Evolutionary conservation across 306 rosid species (phyloP).

Genomic region (Rosa chinensis): DNA sequence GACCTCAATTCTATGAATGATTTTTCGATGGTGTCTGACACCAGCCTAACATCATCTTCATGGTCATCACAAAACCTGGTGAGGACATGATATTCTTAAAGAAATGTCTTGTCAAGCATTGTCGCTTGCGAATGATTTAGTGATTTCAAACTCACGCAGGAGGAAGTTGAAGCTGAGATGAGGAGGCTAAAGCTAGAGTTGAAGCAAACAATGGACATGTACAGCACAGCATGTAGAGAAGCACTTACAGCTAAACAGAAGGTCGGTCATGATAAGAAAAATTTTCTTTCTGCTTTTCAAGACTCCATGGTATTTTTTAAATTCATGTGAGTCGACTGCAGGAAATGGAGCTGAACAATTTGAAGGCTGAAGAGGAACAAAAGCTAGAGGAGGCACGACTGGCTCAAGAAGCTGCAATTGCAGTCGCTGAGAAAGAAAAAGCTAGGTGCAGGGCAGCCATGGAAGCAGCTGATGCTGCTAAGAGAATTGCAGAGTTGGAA

Average conservation of each 20-base stretch:
- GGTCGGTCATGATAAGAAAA: conserved; percentile 31
- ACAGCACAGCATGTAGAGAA: conserved; percentile 73
- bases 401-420: conserved; percentile 70
- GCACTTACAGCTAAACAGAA: conserved; percentile 71
- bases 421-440: conserved; percentile 76
- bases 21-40: conserved; percentile 50
- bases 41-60: conserved; percentile 52
- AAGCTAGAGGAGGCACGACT: conserved; percentile 64
- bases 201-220: conserved; percentile 94
- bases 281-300: background rate
- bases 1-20: conserved; percentile 41
- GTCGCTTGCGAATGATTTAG: background rate
- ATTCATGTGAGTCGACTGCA: conserved; percentile 19
- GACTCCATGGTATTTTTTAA: background rate
- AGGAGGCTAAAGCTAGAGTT: conserved; percentile 85
- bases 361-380: conserved; percentile 62
- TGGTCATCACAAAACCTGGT: conserved; percentile 68
- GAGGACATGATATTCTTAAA: conserved; percentile 12
- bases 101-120: background rate
- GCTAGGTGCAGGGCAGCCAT: conserved; percentile 68
- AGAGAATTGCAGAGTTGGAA: conserved; percentile 68
- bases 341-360: conserved; percentile 58
- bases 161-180: conserved; percentile 83
- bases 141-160: conserved; percentile 32
- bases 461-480: conserved; percentile 84